Base-by-base conservation (phyloP, 441 rosid species). In the Francoa sonchifolia region DNA sequence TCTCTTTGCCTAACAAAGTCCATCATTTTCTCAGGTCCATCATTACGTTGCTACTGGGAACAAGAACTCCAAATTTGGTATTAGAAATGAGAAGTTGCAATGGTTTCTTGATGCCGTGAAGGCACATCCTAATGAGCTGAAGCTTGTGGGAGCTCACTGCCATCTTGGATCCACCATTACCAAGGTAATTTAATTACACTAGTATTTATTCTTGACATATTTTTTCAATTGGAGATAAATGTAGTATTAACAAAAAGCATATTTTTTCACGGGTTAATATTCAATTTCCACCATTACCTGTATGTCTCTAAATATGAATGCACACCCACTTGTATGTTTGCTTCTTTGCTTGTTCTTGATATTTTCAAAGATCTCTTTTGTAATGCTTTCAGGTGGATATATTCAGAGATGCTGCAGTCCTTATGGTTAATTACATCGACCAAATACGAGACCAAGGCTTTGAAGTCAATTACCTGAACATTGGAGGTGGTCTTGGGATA, bases 131-230 rank as follows among this genome's bases (percentile, higher is more conserved):
- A 59, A 67, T 5, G 95, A 92, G 72, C 73, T 92, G 47, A 81
- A 83, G 73, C 96, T 92, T 61, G 96, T 78, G 5, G 96, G 96
- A 17, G 94, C 81, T 12, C 96, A 90, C 62, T 90, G 99, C 66
- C 99, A 90, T 82, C 86, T 86, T 31, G 96, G 99, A 40, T 90
- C 96, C 26, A 90, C 99, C 35, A 90, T 86, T 55, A 90, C 96
- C 56, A 86, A 90, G 92, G 99, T 85, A 59, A 27, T 32, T 46
- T 18, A 33, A 14, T 13, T 20, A 11, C 14, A 18, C 6, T 23
- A 35, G 21, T 61, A 30, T 31, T 5, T 7, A 19, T 21, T 43
- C 29, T 48, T 57, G 35, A 27, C 8, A 13, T 27, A 15, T 5
- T 20, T 42, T 30, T 12, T 10, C n/a, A 11, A 5, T 37, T 22